Evolutionary conservation across 2,329 filamentous ascomycete species (phyloP), one percentile per base, ranked within the genome.

Genomic region (Conoideocrella luteorostrata): DNA sequence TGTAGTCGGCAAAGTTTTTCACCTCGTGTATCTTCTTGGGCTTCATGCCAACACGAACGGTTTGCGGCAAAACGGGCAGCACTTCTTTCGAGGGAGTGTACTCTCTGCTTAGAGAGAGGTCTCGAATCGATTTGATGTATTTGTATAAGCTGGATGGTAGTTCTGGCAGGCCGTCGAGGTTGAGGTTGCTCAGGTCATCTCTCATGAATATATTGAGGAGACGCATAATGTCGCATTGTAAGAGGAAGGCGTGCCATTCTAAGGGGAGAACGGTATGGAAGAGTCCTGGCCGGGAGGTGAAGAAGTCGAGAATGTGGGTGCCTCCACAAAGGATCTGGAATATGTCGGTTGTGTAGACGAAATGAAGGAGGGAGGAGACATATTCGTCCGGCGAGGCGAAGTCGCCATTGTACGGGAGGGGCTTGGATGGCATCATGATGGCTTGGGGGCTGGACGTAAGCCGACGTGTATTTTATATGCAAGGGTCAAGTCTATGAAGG

Each of bases 291-390:
- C 88, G 79, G 33, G 80, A 79, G 2, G 89, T 96, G 67, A 96
- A 88, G 66, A 98, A 97, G 62, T 98, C 93, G 45, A 97, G 75
- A 50, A 98, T 90, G 60, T 98, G 93, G 1, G 97, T 87, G n/a
- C 91, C 90, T 43, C 93, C 93, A 59, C 89, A 95, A n/a, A 98
- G 74, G 21, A 87, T 88, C 52, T 88, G 85, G 54, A 96, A 89
- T 2, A 88, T 72, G 43, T 83, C 77, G 36, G 85, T 86, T 2
- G 80, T 81, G 5, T 81, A 81, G 2, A 82, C 78, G 56, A 97
- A 95, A 17, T 79, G 61, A 21, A 97, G 72, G 11, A 97, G 77
- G 15, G 81, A 82, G 21, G 86, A 73, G 39, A 95, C 77, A 62
- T 95, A 98, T 42, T 81, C 76, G 38, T 95, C 86, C 5, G 80